A percentile compares a stretch with the other conserved stretches of the same genome.
These are phyloP conservation scores for Rubus idaeus DNA, from an alignment of 306 rosid genomes.

Conservation along the genomic window DNA sequence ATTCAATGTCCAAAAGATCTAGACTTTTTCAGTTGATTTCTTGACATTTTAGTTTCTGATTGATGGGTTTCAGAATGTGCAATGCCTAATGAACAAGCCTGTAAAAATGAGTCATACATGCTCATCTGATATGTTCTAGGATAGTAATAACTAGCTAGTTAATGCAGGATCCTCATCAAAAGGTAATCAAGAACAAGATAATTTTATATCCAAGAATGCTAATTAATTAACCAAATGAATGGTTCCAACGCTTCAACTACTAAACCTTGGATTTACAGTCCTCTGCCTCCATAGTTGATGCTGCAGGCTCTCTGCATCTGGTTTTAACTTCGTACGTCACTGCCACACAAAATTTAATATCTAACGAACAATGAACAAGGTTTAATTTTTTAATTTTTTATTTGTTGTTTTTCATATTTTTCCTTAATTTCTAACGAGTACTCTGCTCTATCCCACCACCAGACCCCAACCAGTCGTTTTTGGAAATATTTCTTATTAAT, in stretches of 20 bases:
- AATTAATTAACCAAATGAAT: neutral
- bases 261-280: slow-evolving; percentile 8
- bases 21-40: neutral
- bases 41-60: neutral
- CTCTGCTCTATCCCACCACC: neutral
- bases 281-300: neutral
- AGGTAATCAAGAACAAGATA: too few relatives aligned
- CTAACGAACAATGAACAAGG: neutral
- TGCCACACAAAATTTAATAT: neutral
- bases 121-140: neutral
- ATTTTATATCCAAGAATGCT: neutral
- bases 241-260: neutral
- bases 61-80: neutral
- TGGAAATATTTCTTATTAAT: too few relatives aligned
- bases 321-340: neutral
- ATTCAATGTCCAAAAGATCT: neutral
- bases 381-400: neutral
- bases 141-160: neutral
- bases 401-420: neutral
- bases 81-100: neutral
- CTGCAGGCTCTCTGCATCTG: neutral
- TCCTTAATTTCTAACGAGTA: neutral
- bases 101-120: neutral
- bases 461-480: too few relatives aligned
- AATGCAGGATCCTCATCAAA: neutral